Evolutionary conservation across 2,329 filamentous ascomycete genomes (phyloP), one percentile per base, ranked within the genome.

Genomic region (Podosphaera aphanis): DNA sequence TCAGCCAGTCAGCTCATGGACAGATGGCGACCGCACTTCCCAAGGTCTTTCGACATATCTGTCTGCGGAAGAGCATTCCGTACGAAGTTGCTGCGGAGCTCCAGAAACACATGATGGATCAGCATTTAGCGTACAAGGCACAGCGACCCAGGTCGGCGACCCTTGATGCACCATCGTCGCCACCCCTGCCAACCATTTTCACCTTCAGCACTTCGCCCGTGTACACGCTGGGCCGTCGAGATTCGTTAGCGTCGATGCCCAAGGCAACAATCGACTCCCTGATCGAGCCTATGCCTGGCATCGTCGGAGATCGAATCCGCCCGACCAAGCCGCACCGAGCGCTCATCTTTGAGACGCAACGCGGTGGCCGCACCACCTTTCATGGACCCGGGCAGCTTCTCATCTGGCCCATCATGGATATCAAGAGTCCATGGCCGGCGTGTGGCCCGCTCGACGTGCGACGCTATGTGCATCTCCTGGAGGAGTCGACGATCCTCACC

Each of bases 351-450:
- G 60, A 61, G 7, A 58, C 64, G 11, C 60, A 62, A n/a, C 77
- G 90, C 46, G 90, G 90, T 49, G 90, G 90, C 0, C 76, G 93
- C 52, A 86, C 83, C 0, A 95, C 90, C 2, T 95, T 93, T 64
- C 90, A 98, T 60, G 90, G 88, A 0, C 90, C 88, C 0, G 88
- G 88, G 0, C 90, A 98, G 60, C 64, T 93, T 43, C 82, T 94
- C 31, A 74, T 86, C n/a, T 98, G 93, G 66, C 84, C 88, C 2
- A 74, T 94, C 44, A 60, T 93, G n/a, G 84, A 93, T 60, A 69
- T 95, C 47, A 74, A 73, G 10, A 39, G 44, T 4, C 15, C 37
- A 6, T 47, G 38, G 35, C 40, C 40, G 13, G 40, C 21, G 18
- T 29, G 40, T 42, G 40, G 37, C 18, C 40, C 41, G 21, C 23